A percentile compares a stretch with the other conserved stretches of the same genome.
Evolutionary conservation across 225 moss, liverwort and hornwort species (phyloP).

Genomic region (Physcomitrellopsis africana): DNA sequence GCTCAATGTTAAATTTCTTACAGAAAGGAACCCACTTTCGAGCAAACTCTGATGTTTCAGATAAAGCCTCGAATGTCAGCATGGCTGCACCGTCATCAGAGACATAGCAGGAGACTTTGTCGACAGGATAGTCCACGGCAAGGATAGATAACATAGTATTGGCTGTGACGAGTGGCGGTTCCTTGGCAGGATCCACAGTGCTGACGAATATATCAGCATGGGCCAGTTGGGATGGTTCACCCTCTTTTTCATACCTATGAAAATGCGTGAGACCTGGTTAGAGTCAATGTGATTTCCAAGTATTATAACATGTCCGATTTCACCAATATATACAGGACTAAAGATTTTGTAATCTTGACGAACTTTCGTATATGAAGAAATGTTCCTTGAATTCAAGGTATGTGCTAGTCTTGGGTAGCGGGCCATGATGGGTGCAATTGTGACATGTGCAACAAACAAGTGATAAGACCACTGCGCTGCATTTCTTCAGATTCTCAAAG

Average conservation of each 20-base stretch:
- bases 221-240: conserved; percentile 61
- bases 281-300: conserved; percentile 9
- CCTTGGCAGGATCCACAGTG: conserved; percentile 76
- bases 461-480: background rate
- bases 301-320: background rate
- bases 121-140: conserved; percentile 65
- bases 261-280: conserved; percentile 2
- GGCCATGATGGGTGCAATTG: background rate
- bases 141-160: conserved; percentile 80
- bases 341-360: background rate
- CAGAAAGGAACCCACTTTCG: conserved; percentile 92
- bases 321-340: background rate
- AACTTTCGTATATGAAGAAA: background rate
- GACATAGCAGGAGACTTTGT: conserved; percentile 79
- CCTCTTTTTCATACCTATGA: conserved; percentile 69
- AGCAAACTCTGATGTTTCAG: conserved; percentile 79
- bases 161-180: conserved; percentile 78
- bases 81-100: conserved; percentile 86
- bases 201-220: conserved; percentile 74
- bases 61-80: conserved; percentile 75
- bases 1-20: conserved; percentile 82
- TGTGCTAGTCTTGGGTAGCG: background rate
- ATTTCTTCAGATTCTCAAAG: no score
- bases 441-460: background rate
- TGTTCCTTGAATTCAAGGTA: background rate